Evolutionary conservation across 306 rosid genomes (phyloP), one percentile per base, ranked within the genome.

Genomic region (Quercus mongolica): DNA sequence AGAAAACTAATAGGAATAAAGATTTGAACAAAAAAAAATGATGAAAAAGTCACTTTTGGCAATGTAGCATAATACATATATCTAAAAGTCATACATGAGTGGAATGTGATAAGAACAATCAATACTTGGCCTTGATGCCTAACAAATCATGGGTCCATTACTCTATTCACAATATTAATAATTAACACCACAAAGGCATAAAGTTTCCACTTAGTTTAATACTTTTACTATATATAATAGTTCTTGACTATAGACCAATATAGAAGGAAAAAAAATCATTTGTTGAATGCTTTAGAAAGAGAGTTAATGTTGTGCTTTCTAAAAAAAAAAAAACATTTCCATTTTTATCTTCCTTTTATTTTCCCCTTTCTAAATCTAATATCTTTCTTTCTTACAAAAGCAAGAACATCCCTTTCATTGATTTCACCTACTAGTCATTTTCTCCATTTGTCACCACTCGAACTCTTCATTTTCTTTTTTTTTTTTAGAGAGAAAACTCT

Each of bases 101-200:
- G 72, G 71, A 18, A 35, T 68, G 72, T 68, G 72, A 68, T n/a
- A 68, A 35, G 72, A 68, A 64, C 41, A 26, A 19, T 19, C 72
- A 68, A 23, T 35, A 8, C 52, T n/a, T 35, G 52, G 72, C n/a
- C 26, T 35, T 68, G 72, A 68, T 68, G 72, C 72, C 72, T 35
- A 68, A 35, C 72, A 68, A 68, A 68, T 68, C 72, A 63, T 10
- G 71, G 71, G 71, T 9, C 71, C 71, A 67, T 33, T 67, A 58
- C 21, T 58, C 64, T 44, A 64, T 64, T 64, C 71, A 68, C 72
- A 19, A 19, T 14, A 19, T 8, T 31, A 68, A 68, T 35, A 68
- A 21, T 68, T n/a, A 35, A 68, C 26, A 0, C 72, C 15, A 68
- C 51, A n/a, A 35, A 19, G 72, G 72, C 52, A 33, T 9, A 4